Conservation (phyloP, 1,284 basidiomycete genomes). For the Ceratobasidium theobromae region DNA sequence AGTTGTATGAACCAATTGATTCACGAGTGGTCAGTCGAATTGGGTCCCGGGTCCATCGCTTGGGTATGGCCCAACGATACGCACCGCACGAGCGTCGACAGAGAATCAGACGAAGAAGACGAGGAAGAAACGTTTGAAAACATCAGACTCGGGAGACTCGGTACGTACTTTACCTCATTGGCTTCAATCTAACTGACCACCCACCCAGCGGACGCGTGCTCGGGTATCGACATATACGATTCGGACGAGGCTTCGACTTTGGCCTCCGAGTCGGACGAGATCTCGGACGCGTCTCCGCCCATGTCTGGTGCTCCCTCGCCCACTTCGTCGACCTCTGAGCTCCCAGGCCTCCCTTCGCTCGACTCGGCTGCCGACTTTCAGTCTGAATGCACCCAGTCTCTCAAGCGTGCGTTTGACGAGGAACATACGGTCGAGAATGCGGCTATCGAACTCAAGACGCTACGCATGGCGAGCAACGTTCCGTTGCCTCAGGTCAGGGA, state of each 20-base stretch:
- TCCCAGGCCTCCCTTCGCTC: conserved; percentile 31
- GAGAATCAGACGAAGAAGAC: conserved; percentile 38
- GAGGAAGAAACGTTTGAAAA: conserved; percentile 36
- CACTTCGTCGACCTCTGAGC: conserved; percentile 43
- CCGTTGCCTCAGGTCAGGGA: conserved; percentile 73
- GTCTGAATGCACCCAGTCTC: conserved; percentile 73
- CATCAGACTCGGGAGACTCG: conserved; percentile 27
- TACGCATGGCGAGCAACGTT: conserved; percentile 92
- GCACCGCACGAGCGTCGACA: conserved; percentile 34
- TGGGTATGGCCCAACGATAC: conserved; percentile 31
- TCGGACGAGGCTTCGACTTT: conserved; percentile 40
- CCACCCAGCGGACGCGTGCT: conserved; percentile 17
- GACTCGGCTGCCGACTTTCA: conserved; percentile 61
- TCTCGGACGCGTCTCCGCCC: conserved; percentile 38
- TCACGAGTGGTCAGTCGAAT: conserved; percentile 7
- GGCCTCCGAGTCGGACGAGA: conserved; percentile 44
- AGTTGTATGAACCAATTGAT: not conserved
- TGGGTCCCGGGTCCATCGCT: conserved; percentile 25
- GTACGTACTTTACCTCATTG: conserved; percentile 6
- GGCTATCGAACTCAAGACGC: conserved; percentile 87
- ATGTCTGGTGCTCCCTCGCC: too few relatives aligned
- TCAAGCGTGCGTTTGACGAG: conserved; percentile 89
- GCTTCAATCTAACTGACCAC: not conserved
- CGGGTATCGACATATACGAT: conserved; percentile 31
- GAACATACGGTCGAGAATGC: conserved; percentile 89